phyloP scores from a whole-genome alignment of 371 early-diverging fungal genomes.

The Capniomyces stellatus region DNA sequence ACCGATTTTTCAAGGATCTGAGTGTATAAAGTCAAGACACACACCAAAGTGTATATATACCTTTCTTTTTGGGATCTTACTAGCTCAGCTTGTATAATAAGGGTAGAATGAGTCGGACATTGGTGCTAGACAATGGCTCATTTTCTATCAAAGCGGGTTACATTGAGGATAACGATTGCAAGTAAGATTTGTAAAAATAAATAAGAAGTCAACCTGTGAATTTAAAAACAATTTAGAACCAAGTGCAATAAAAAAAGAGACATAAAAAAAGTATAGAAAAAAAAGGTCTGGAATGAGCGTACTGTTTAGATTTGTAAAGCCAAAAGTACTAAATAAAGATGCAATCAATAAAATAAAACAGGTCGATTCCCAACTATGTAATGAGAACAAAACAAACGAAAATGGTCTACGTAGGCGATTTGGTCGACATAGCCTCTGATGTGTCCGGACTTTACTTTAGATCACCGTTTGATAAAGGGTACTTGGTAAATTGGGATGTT shows the following conservation, averaged over 20 bases:
- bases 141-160: slow-evolving; percentile 47
- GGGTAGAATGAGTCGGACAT: slow-evolving; percentile 5
- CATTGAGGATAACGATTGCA: slow-evolving; percentile 11
- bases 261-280: too few species aligned
- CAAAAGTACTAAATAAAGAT: too few species aligned
- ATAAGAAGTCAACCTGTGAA: too few species aligned
- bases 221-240: too few species aligned
- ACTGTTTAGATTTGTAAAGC: too few species aligned
- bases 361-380: slow-evolving; percentile 42
- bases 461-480: slow-evolving; percentile 64
- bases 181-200: too few species aligned
- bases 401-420: slow-evolving; percentile 44
- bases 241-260: too few species aligned
- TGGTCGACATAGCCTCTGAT: slow-evolving; percentile 40
- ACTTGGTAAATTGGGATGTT: slow-evolving; percentile 56
- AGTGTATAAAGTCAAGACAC: too few species aligned
- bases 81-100: not conserved
- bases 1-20: too few species aligned
- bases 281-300: too few species aligned
- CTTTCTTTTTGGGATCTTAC: not conserved
- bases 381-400: slow-evolving; percentile 39
- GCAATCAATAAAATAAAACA: too few species aligned
- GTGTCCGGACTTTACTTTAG: slow-evolving; percentile 56
- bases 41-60: too few species aligned
- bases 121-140: slow-evolving; percentile 66